phyloP scores from a whole-genome alignment of 306 rosid genomes.

The Arachis hypogaea region DNA sequence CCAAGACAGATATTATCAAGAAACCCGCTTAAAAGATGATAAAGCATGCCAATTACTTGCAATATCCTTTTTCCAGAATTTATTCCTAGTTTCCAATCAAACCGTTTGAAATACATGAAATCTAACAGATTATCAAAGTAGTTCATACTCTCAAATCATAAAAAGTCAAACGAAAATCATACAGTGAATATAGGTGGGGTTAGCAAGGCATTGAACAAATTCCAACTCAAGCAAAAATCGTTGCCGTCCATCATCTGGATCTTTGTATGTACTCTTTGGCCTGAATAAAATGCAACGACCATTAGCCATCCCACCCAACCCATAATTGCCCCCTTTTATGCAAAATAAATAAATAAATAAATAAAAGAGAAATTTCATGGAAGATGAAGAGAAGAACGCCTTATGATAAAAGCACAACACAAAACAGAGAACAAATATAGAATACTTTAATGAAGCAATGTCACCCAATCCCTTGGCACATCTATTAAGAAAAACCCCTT shows the following conservation, averaged over 20 bases:
- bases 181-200: slow-evolving; percentile 96
- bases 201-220: slow-evolving; percentile 91
- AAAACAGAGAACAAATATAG: neutral
- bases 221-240: slow-evolving; percentile 93
- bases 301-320: slow-evolving; percentile 29
- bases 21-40: neutral
- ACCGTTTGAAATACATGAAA: slow-evolving; percentile 1
- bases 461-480: neutral
- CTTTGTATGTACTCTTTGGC: slow-evolving; percentile 72
- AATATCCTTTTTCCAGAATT: slow-evolving; percentile 7
- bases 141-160: slow-evolving; percentile 25
- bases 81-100: slow-evolving; percentile 7
- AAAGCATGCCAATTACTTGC: neutral
- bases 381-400: neutral
- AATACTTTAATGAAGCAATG: neutral
- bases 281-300: slow-evolving; percentile 43
- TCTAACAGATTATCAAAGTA: slow-evolving; percentile 1
- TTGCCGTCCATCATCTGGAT: slow-evolving; percentile 93
- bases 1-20: slow-evolving; percentile 11
- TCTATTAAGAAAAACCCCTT: neutral
- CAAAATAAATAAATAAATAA: neutral
- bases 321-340: neutral
- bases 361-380: neutral
- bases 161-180: slow-evolving; percentile 36
- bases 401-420: neutral